These are phyloP conservation scores for Hypoxylon rubiginosum DNA, from an alignment of 2,329 filamentous ascomycete species.

Conservation along the genomic window DNA sequence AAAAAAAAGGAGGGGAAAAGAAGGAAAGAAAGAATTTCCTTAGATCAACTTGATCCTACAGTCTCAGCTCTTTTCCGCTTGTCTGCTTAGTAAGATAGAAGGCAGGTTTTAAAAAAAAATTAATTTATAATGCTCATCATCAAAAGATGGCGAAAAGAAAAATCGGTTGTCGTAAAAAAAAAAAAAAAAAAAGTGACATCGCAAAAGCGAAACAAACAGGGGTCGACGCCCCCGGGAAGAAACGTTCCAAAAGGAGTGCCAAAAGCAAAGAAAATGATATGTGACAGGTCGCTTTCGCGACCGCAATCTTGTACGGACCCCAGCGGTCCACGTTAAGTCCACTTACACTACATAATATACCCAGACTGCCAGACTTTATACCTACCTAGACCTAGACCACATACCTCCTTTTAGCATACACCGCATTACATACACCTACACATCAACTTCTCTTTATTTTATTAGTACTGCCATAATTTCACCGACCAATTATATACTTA, in stretches of 20 bases:
- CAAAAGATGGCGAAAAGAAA: not conserved
- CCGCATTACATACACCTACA: too few relatives aligned
- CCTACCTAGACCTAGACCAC: not conserved
- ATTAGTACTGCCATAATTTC: too few relatives aligned
- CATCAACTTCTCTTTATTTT: too few relatives aligned
- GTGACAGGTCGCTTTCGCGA: conserved; percentile 28
- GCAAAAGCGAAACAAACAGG: conserved; percentile 5
- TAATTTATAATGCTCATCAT: not conserved
- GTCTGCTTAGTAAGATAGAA: not conserved
- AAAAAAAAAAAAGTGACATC: not conserved
- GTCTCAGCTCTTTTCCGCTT: not conserved
- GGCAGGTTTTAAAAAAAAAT: too few relatives aligned
- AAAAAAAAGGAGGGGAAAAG: not conserved
- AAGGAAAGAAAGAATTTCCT: not conserved
- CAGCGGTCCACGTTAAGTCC: conserved; percentile 32
- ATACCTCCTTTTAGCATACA: not conserved
- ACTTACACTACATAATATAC: conserved; percentile 1
- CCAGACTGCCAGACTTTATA: too few relatives aligned
- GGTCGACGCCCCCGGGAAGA: not conserved
- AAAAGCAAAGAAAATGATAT: conserved; percentile 27
- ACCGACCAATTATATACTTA: too few relatives aligned
- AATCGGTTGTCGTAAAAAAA: not conserved
- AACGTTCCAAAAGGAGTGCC: not conserved
- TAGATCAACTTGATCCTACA: not conserved
- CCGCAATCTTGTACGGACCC: conserved; percentile 2